phyloP scores from a whole-genome alignment of 805 yeast genomes.

The Wickerhamiella australiensis region DNA sequence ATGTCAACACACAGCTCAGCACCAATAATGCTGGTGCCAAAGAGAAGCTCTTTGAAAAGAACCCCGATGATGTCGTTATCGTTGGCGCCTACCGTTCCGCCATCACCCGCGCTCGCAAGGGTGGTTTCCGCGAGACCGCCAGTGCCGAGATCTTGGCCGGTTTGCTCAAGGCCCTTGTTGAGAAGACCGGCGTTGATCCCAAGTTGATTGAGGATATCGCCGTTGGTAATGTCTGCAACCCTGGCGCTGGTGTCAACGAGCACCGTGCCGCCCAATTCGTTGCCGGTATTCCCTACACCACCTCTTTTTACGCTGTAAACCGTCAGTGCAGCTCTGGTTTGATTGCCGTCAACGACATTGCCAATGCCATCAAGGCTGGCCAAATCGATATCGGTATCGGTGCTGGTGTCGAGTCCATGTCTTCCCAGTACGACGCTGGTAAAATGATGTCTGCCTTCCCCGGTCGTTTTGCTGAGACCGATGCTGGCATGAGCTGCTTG shows the following conservation, averaged over 20 bases:
- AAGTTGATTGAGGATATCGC: constrained; percentile 68
- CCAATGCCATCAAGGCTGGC: constrained; percentile 74
- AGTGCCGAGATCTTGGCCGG: constrained; percentile 66
- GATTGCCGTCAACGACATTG: constrained; percentile 80
- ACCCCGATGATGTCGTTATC: constrained; percentile 81
- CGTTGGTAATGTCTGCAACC: constrained; percentile 83
- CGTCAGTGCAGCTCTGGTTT: constrained; percentile 94
- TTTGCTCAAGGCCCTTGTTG: constrained; percentile 51
- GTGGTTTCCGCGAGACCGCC: constrained; percentile 68
- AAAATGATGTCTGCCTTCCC: constrained; percentile 50
- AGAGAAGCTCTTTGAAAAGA: constrained; percentile 37
- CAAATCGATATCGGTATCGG: constrained; percentile 88
- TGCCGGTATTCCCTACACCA: constrained; percentile 74
- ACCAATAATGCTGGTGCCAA: constrained; percentile 26
- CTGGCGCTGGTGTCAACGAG: constrained; percentile 90
- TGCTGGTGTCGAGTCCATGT: constrained; percentile 90
- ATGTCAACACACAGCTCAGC: constrained; percentile 25
- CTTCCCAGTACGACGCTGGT: constrained; percentile 74
- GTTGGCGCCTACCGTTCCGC: constrained; percentile 89
- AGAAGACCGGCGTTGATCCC: constrained; percentile 40
- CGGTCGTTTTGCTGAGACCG: constrained; percentile 30
- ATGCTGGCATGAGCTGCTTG: constrained; percentile 57
- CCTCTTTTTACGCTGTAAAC: constrained; percentile 74
- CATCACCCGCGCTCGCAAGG: constrained; percentile 75
- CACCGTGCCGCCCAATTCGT: constrained; percentile 86